These are phyloP conservation scores for Saccharomyces hybrid DNA, from an alignment of 1,139 yeast species.

Conservation along the genomic window DNA sequence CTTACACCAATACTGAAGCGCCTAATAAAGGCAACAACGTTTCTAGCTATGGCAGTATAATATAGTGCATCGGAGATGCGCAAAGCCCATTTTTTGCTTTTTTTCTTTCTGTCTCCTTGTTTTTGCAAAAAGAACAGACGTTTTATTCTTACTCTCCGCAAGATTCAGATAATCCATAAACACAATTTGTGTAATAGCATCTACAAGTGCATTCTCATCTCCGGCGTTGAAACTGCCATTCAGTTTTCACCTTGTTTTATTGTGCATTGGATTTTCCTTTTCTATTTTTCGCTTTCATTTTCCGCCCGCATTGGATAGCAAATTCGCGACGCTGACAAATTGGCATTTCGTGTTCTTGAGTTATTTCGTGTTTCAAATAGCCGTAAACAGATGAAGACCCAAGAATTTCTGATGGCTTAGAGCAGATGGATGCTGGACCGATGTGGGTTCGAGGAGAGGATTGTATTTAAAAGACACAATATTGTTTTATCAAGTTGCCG, in stretches of 20 bases:
- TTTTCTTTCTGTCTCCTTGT: background rate
- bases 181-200: no score
- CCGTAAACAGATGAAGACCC: background rate
- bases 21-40: background rate
- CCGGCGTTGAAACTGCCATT: background rate
- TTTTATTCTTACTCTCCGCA: background rate
- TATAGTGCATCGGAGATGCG: background rate
- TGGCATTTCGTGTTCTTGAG: conserved; percentile 2
- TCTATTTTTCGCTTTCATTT: background rate
- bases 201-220: no score
- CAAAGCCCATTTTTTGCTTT: background rate
- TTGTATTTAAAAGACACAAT: background rate
- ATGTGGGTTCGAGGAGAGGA: background rate
- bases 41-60: background rate
- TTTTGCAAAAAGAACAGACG: background rate
- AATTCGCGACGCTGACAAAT: background rate
- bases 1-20: background rate
- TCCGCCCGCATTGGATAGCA: background rate
- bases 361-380: conserved; percentile 1
- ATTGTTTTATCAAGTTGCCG: background rate
- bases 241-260: background rate
- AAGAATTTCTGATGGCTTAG: conserved; percentile 1
- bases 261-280: background rate
- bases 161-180: background rate
- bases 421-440: background rate